Percentiles rank a stretch among this genome's conserved stretches.
Conservation (phyloP, 805 yeast genomes). For the Metschnikowia rubicola region DNA sequence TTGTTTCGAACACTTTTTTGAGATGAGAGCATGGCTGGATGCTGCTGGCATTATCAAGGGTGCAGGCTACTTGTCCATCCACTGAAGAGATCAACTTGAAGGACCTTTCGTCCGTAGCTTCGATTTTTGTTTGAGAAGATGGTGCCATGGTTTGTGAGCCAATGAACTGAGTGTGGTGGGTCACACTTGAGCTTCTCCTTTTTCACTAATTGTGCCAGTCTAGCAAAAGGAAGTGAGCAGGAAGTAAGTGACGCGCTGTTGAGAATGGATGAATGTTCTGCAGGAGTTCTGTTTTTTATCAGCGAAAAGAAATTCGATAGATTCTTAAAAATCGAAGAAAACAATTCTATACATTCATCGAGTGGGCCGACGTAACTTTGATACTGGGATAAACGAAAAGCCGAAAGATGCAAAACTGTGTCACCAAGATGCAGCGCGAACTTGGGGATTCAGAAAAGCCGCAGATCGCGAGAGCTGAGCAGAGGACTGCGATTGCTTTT, state of each 20-base stretch:
- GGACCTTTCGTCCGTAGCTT: background rate
- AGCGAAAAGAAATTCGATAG: too few species aligned
- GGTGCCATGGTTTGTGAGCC: background rate
- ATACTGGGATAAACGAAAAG: background rate
- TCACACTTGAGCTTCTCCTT: too few species aligned
- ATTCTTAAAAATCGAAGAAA: background rate
- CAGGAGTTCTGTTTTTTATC: too few species aligned
- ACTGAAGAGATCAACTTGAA: background rate
- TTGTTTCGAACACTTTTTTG: conserved; percentile 43
- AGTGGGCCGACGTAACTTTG: background rate
- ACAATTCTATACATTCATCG: background rate
- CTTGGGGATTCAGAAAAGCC: too few species aligned
- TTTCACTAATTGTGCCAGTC: too few species aligned
- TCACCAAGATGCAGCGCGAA: too few species aligned
- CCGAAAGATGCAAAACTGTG: background rate
- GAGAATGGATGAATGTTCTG: too few species aligned
- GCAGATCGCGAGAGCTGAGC: too few species aligned
- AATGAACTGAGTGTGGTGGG: too few species aligned
- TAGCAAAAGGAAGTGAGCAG: too few species aligned
- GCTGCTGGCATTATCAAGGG: conserved; percentile 24
- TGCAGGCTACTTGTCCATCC: background rate
- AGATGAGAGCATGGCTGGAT: conserved; percentile 51
- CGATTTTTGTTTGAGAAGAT: background rate
- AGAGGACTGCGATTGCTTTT: too few species aligned
- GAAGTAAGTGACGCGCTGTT: too few species aligned